phyloP scores from a whole-genome alignment of 805 yeast genomes.

The Spencermartinsiella europaea region DNA sequence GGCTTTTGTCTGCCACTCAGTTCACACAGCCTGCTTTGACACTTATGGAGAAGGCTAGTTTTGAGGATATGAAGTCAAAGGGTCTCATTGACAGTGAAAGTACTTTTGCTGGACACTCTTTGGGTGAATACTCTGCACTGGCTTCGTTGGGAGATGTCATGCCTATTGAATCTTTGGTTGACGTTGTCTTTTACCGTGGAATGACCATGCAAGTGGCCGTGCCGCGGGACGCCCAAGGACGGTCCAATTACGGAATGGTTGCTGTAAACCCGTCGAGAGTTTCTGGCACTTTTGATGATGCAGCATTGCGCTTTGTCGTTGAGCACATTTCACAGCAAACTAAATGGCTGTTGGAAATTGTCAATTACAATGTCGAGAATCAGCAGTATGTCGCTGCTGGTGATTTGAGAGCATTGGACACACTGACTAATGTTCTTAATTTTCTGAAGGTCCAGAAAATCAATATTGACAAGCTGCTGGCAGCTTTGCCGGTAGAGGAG shows the following conservation, averaged over 20 bases:
- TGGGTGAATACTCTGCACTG: constrained; percentile 98
- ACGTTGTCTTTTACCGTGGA: constrained; percentile 98
- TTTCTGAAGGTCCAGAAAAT: constrained; percentile 91
- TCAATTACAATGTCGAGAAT: constrained; percentile 96
- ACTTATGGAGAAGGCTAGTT: constrained; percentile 97
- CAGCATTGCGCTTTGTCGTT: constrained; percentile 91
- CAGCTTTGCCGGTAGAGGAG: constrained; percentile 75
- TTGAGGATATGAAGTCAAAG: constrained; percentile 94
- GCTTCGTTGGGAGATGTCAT: constrained; percentile 96
- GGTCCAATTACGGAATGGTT: constrained; percentile 99
- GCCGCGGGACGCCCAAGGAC: constrained; percentile 90
- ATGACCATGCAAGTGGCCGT: constrained; percentile 99
- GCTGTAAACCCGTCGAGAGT: constrained; percentile 97
- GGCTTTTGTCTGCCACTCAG: constrained; percentile 95
- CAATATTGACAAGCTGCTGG: constrained; percentile 83
- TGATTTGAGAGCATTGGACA: constrained; percentile 91
- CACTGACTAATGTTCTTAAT: constrained; percentile 88
- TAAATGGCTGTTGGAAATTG: constrained; percentile 94
- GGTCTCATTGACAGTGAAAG: constrained; percentile 92
- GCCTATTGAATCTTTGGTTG: constrained; percentile 97
- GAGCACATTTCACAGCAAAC: constrained; percentile 80
- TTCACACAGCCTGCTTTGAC: constrained; percentile 99
- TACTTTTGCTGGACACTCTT: constrained; percentile 98
- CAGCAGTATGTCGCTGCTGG: constrained; percentile 99
- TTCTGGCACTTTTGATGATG: constrained; percentile 80